Base-by-base conservation (phyloP, 2,329 filamentous ascomycete genomes). In the Amylocarpus encephaloides region DNA sequence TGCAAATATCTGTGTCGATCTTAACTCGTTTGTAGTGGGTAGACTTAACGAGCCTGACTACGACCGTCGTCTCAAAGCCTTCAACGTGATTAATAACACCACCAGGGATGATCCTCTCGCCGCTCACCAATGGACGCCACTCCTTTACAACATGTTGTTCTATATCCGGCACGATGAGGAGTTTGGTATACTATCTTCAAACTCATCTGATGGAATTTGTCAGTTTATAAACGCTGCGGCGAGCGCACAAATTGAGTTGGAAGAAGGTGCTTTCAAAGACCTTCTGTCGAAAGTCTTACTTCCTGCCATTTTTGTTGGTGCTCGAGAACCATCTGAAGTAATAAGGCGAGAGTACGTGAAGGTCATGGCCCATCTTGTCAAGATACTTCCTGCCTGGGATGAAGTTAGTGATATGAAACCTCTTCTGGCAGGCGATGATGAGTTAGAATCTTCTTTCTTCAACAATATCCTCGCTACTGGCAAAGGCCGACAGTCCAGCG, bases 391-490 rank as follows among this genome's bases (percentile, higher is more conserved):
- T 0, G 70, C 76, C 0, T 91, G 88, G 82, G 65, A 77, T 5
- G 79, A 82, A 2, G 77, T 97, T 35, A 76, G 78, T 29, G 90
- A 95, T 65, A 78, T 98, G 70, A 72, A 79, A 51, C 74, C 76
- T 5, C 76, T 98, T 10, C 76, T 93, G 35, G 77, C 79, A 7
- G 77, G 73, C 12, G 77, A 86, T 46, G 86, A 88, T 50, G 65
- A 66, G 44, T 30, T 64, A 29, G 64, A 67, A 61, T 80, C 82
- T 10, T 87, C 88, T 1, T 96, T 98, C 72, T 98, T 97, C 73
- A 86, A 80, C 67, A 95, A 97, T 61, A 82, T 97, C 40, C 73
- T 97, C 33, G 91, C 93, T 63, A 92, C 95, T 43, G 90, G 95
- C 46, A 84, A 90, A 33, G 84, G 93, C 52, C 83, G 88, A 56